These are phyloP conservation scores for Rhodosporidiobolus odoratus DNA, from an alignment of 768 basidiomycete genomes.

Conservation along the genomic window DNA sequence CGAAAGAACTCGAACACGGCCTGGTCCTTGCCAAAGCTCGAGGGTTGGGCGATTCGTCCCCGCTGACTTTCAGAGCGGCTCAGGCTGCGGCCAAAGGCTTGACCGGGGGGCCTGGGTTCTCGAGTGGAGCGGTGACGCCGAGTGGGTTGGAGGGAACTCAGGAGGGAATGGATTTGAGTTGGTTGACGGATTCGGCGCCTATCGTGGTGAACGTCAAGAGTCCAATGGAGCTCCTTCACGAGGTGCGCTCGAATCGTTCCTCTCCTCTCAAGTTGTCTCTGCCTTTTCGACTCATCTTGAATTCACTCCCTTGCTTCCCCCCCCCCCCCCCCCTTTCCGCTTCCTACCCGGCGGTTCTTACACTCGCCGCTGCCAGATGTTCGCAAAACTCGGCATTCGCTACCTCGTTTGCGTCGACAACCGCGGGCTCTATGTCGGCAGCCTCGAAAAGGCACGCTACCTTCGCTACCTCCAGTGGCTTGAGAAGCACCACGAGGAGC, in stretches of 20 bases:
- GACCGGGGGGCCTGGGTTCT: neutral
- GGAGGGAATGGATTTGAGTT: slow-evolving; percentile 42
- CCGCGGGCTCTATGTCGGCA: slow-evolving; percentile 78
- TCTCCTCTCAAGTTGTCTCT: neutral
- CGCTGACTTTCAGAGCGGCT: slow-evolving; percentile 10
- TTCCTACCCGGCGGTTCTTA: neutral
- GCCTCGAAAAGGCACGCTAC: slow-evolving; percentile 93
- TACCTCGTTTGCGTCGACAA: slow-evolving; percentile 79
- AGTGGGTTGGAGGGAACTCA: slow-evolving; percentile 58
- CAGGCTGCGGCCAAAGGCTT: neutral
- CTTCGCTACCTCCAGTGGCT: slow-evolving; percentile 47
- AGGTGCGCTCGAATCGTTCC: slow-evolving; percentile 46
- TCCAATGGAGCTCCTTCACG: slow-evolving; percentile 85
- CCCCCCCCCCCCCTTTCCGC: neutral
- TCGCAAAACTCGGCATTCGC: slow-evolving; percentile 85
- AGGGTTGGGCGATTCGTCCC: neutral
- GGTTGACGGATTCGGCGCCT: slow-evolving; percentile 68
- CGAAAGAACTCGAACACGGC: slow-evolving; percentile 89
- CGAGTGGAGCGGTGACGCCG: slow-evolving; percentile 47
- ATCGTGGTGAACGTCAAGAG: slow-evolving; percentile 75
- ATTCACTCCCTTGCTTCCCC: neutral
- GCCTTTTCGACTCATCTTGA: neutral
- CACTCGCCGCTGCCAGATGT: slow-evolving; percentile 49
- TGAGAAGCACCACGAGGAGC: slow-evolving; percentile 12
- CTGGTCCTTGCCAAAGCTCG: slow-evolving; percentile 48